phyloP scores from a whole-genome alignment of 768 basidiomycete species.

The Suillus occidentalis region DNA sequence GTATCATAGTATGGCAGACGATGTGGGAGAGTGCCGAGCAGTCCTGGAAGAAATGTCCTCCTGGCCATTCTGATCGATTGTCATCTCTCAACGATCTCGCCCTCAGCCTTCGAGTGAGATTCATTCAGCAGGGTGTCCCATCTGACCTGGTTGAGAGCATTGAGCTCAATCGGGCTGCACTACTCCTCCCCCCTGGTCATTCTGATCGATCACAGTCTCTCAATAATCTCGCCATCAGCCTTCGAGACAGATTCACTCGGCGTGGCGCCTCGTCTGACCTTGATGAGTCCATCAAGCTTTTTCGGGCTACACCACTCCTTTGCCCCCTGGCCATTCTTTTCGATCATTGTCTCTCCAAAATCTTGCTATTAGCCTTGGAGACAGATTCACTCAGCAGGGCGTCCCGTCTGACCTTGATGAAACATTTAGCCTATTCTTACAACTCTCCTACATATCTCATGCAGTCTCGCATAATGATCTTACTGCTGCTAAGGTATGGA shows the following conservation, averaged over 20 bases:
- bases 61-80: not conserved
- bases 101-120: not conserved
- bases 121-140: not conserved
- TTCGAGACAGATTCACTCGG: not conserved
- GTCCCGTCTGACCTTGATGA: not conserved
- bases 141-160: not conserved
- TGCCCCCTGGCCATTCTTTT: not conserved
- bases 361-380: not conserved
- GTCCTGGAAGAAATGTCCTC: not conserved
- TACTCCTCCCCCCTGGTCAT: not conserved
- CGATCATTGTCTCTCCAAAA: not conserved
- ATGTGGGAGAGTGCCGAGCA: not conserved
- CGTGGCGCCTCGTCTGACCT: not conserved
- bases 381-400: not conserved
- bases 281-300: not conserved
- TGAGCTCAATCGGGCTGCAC: not conserved
- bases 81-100: not conserved
- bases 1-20: no score
- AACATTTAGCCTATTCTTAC: not conserved
- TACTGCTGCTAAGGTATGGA: not conserved
- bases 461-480: not conserved
- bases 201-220: not conserved
- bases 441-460: not conserved
- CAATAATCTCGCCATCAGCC: not conserved
- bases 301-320: not conserved